phyloP scores from a whole-genome alignment of 768 basidiomycete genomes.

The Pisolithus marmoratus region DNA sequence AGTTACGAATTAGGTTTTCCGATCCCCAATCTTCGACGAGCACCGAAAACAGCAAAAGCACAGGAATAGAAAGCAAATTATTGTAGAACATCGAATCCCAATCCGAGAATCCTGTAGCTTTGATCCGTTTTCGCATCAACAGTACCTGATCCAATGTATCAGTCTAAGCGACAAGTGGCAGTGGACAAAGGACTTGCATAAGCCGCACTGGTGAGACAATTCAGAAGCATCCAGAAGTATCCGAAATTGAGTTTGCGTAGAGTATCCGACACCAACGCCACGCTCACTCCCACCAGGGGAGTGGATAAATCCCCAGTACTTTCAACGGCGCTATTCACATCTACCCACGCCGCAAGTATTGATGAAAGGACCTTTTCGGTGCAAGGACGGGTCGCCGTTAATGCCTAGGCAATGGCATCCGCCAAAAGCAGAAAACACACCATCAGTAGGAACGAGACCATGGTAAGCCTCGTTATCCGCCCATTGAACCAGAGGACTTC shows the following conservation, averaged over 20 bases:
- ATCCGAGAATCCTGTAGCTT: slow-evolving; percentile 90
- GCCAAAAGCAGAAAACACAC: slow-evolving; percentile 34
- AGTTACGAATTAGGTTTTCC: slow-evolving; percentile 73
- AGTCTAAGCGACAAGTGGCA: slow-evolving; percentile 3
- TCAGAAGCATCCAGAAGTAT: slow-evolving; percentile 95
- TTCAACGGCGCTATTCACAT: slow-evolving; percentile 46
- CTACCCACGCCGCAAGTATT: slow-evolving; percentile 94
- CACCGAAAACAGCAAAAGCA: slow-evolving; percentile 77
- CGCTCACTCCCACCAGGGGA: slow-evolving; percentile 20
- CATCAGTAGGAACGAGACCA: slow-evolving; percentile 91
- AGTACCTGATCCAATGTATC: slow-evolving; percentile 55
- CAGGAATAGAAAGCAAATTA: slow-evolving; percentile 91
- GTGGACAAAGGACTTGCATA: slow-evolving; percentile 54
- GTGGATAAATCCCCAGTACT: slow-evolving; percentile 18
- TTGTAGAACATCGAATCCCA: slow-evolving; percentile 99
- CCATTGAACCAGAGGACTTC: slow-evolving; percentile 98
- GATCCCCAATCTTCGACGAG: slow-evolving; percentile 85
- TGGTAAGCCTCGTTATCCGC: slow-evolving; percentile 77
- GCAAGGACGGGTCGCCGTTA: background rate
- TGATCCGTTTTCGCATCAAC: slow-evolving; percentile 95
- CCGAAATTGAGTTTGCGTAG: no score
- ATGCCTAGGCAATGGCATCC: background rate
- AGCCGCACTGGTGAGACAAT: slow-evolving; percentile 84
- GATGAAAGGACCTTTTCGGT: slow-evolving; percentile 76
- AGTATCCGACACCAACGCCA: slow-evolving; percentile 9